Evolutionary conservation across 2,329 filamentous ascomycete species (phyloP), one percentile per base, ranked within the genome.

Genomic region (Aspergillus fumigatus): DNA sequence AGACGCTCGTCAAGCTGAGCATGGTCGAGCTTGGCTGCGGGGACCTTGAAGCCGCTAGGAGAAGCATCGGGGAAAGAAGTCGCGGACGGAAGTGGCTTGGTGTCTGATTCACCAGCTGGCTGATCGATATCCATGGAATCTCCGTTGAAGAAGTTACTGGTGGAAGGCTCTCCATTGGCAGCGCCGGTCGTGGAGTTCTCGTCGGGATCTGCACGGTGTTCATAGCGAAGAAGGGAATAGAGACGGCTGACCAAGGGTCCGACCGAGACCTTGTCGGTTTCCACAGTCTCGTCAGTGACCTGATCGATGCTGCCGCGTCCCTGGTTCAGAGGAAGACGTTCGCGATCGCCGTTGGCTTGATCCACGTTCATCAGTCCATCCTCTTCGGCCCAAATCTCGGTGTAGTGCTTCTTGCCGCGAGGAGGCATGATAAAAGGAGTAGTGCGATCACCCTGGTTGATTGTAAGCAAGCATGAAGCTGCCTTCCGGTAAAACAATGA

Each of bases 361-460:
- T 95, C 90, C 7, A 92, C 78, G 40, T 87, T 82, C 79, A 91
- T 88, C 50, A 84, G 80, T 9, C 90, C 91, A 68, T 99, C 94
- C 71, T 99, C 94, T 63, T 96, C 92, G 0, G 91, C 88, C 94
- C 94, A 99, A 9, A 93, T 81, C 58, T 97, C 92, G 25, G 84
- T 86, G 75, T 97, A 99, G 68, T 91, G 88, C 65, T 87, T 87
- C 71, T 90, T 89, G 48, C 92, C 92, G 23, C 92, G 86, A 62
- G 88, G 87, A 7, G 93, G 92, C 73, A 96, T 91, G 40, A 92
- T 79, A 66, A 97, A 97, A 1, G 93, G 90, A 2, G 82, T 86
- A 23, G 88, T 79, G 40, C 94, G 85, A 72, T 99, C 92, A 56
- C 92, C 91, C 66, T 83, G 60, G 35, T 27, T 11, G 53, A 14